Evolutionary conservation across 139 green algal genomes (phyloP).

Genomic region (Mesotaenium endlicherianum): DNA sequence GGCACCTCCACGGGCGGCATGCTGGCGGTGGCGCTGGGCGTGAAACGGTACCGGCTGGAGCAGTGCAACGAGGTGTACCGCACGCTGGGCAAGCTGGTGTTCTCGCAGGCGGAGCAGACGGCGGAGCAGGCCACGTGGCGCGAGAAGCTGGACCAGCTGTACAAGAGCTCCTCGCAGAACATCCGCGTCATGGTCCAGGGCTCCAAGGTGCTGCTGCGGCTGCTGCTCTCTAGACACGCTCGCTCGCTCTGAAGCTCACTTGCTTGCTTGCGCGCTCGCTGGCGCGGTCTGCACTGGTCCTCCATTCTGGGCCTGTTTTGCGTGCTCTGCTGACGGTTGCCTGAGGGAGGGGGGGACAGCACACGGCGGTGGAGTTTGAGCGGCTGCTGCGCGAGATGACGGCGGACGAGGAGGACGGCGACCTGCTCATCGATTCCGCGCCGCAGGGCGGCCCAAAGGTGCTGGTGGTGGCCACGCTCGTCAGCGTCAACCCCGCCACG

Average conservation of each 20-base stretch:
- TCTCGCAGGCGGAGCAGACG: constrained; percentile 1
- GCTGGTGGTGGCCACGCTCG: constrained; percentile 76
- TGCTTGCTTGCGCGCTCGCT: too few relatives aligned
- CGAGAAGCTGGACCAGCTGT: constrained; percentile 61
- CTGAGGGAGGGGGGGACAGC: constrained; percentile 56
- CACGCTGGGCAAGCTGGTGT: constrained; percentile 56
- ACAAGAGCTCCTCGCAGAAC: constrained; percentile 63
- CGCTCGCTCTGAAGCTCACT: too few relatives aligned
- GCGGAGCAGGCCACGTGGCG: constrained; percentile 50
- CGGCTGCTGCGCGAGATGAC: constrained; percentile 60
- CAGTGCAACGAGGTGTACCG: constrained; percentile 87
- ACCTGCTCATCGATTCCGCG: constrained; percentile 42
- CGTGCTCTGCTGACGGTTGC: not conserved
- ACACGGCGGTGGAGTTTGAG: constrained; percentile 87
- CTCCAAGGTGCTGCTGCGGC: constrained; percentile 66
- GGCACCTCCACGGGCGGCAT: constrained; percentile 78
- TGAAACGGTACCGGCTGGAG: constrained; percentile 72
- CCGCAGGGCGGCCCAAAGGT: constrained; percentile 47
- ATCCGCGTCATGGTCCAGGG: constrained; percentile 77
- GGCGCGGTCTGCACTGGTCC: too few relatives aligned
- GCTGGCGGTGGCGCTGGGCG: constrained; percentile 73
- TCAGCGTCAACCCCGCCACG: constrained; percentile 67
- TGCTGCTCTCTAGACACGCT: too few relatives aligned
- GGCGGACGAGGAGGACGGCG: constrained; percentile 59
- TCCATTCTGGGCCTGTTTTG: not conserved